Percentiles rank a stretch among this genome's conserved stretches.
Evolutionary conservation across 2,329 filamentous ascomycete genomes (phyloP).

Genomic region (Colletotrichum falcatum): DNA sequence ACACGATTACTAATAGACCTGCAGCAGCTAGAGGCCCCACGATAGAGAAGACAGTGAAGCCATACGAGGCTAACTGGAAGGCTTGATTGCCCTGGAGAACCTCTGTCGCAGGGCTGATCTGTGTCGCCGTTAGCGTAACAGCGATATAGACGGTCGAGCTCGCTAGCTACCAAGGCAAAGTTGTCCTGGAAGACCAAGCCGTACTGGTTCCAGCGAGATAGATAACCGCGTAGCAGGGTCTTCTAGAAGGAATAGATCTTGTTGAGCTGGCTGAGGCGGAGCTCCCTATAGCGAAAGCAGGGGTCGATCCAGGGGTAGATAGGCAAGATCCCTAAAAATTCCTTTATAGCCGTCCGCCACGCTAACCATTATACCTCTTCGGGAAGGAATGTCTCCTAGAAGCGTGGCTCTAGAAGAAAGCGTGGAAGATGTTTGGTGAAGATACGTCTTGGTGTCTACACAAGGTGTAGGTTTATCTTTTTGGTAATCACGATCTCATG

Average conservation of each 20-base stretch:
- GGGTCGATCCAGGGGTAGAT: conserved; percentile 50
- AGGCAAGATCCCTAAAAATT: conserved; percentile 47
- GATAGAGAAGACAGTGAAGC: conserved; percentile 62
- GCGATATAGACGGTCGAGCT: conserved; percentile 56
- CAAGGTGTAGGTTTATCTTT: conserved; percentile 50
- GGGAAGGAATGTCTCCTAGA: conserved; percentile 48
- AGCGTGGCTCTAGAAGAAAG: conserved; percentile 49
- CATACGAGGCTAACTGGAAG: conserved; percentile 59
- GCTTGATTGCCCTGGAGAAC: conserved; percentile 46
- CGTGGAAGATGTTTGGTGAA: conserved; percentile 52
- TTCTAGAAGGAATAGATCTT: conserved; percentile 52
- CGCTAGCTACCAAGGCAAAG: conserved; percentile 55
- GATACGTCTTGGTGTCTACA: conserved; percentile 45
- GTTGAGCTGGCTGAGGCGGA: conserved; percentile 55
- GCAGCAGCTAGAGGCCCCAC: conserved; percentile 50
- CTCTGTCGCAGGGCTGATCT: conserved; percentile 51
- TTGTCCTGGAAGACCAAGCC: conserved; percentile 56
- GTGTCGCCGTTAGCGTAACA: conserved; percentile 61
- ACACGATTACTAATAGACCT: conserved; percentile 43
- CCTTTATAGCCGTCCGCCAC: conserved; percentile 52
- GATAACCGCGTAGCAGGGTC: conserved; percentile 45
- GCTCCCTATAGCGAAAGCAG: conserved; percentile 57
- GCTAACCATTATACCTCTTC: conserved; percentile 50
- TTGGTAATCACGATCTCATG: conserved; percentile 46
- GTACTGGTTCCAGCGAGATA: conserved; percentile 50